Percentiles rank a stretch among this genome's conserved stretches.
These are phyloP conservation scores for Lonicera japonica DNA, from an alignment of 129 eudicot genomes.

Conservation along the genomic window DNA sequence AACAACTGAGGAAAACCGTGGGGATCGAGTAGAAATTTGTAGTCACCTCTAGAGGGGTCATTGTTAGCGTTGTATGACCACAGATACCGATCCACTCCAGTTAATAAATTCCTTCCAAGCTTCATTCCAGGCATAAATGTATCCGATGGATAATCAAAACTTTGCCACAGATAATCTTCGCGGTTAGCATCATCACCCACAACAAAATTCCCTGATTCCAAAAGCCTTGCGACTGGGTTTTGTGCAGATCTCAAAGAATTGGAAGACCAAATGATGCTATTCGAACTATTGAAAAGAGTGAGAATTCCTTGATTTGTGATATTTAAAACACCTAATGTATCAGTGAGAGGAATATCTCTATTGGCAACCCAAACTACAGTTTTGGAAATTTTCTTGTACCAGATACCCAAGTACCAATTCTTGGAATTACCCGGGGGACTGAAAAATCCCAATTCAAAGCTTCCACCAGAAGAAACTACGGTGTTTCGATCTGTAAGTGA, in stretches of 20 bases:
- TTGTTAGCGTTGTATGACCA: conserved; percentile 10
- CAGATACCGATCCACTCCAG: background rate
- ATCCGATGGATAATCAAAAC: conserved; percentile 20
- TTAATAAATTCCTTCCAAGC: background rate
- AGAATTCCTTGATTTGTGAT: conserved; percentile 7
- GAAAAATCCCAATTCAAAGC: conserved; percentile 1
- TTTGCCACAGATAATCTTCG: conserved; percentile 1
- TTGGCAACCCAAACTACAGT: conserved; percentile 20
- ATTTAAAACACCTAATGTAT: conserved; percentile 10
- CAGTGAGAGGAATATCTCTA: conserved; percentile 13
- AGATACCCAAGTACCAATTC: conserved; percentile 2
- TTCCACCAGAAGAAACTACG: background rate
- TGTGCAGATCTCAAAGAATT: background rate
- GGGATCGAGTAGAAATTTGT: background rate
- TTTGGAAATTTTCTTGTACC: background rate
- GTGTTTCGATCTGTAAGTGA: background rate
- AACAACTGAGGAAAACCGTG: conserved; percentile 12
- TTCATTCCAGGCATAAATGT: conserved; percentile 16
- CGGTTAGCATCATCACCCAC: background rate
- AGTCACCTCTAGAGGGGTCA: conserved; percentile 14
- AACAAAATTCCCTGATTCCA: conserved; percentile 23
- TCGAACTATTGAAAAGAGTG: conserved; percentile 1
- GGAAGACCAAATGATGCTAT: conserved; percentile 10
- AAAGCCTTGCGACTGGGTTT: conserved; percentile 9
- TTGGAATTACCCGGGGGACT: background rate